These are phyloP conservation scores for Coemansia sp. DNA, from an alignment of 192 early-diverging fungal species.

Conservation along the genomic window DNA sequence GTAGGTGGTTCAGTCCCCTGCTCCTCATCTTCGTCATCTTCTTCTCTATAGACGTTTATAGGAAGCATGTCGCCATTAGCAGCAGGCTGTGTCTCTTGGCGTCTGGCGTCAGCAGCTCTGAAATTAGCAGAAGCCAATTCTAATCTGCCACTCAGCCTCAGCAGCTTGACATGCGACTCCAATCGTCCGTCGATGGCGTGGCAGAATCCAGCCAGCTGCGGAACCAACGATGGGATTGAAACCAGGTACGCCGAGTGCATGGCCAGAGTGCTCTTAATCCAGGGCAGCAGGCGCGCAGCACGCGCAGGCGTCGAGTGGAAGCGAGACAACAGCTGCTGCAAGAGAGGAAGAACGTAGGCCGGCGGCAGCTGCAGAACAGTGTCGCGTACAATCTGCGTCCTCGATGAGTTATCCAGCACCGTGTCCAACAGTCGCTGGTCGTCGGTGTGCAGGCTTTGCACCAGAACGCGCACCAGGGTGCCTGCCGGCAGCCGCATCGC, in stretches of 20 bases:
- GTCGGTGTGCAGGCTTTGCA: conserved; percentile 49
- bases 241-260: conserved; percentile 46
- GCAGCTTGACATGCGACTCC: conserved; percentile 33
- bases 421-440: conserved; percentile 41
- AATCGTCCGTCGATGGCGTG: conserved; percentile 39
- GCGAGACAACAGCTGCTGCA: conserved; percentile 54
- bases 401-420: conserved; percentile 38
- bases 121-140: conserved; percentile 28
- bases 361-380: conserved; percentile 38
- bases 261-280: conserved; percentile 39
- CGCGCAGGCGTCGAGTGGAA: conserved; percentile 34
- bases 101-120: neutral
- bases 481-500: conserved; percentile 19
- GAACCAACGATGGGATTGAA: conserved; percentile 39
- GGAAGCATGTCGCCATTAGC: conserved; percentile 23
- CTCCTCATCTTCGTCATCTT: conserved; percentile 21
- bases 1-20: conserved; percentile 28
- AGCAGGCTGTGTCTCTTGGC: neutral
- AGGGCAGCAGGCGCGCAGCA: conserved; percentile 39
- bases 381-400: conserved; percentile 45
- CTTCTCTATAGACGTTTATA: conserved; percentile 38
- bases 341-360: conserved; percentile 39
- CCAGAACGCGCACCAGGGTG: conserved; percentile 53
- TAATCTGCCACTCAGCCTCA: conserved; percentile 42
- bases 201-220: conserved; percentile 50